Conservation (phyloP, 257 asterid genomes). For the Nicotiana obtusifolia region DNA sequence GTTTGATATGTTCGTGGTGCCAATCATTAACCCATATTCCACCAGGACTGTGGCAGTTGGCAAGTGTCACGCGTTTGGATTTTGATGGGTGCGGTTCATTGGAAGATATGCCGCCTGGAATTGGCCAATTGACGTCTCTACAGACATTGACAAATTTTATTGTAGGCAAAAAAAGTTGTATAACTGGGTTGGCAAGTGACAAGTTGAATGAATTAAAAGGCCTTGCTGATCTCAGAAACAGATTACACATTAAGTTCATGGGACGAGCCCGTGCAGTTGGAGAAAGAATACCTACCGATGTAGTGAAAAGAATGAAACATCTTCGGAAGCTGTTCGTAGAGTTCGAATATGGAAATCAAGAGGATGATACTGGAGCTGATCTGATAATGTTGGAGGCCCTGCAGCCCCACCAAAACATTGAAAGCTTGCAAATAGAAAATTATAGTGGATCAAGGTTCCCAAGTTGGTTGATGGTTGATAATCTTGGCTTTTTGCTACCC, state of each 20-base stretch:
- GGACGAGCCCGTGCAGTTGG: neutral
- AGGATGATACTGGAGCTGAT: neutral
- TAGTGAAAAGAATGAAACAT: neutral
- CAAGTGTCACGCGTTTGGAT: neutral
- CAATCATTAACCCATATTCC: neutral
- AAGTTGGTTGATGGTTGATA: constrained; percentile 8
- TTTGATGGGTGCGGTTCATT: neutral
- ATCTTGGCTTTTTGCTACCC: neutral
- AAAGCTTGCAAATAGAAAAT: neutral
- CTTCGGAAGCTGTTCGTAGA: neutral
- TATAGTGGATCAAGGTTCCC: neutral
- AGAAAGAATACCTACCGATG: neutral
- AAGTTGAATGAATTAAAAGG: neutral
- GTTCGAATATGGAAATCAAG: neutral
- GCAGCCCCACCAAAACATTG: neutral
- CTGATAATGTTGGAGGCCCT: neutral
- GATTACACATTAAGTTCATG: neutral
- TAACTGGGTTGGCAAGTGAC: neutral
- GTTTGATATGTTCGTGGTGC: neutral
- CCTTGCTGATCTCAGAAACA: neutral
- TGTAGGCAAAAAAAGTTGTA: neutral
- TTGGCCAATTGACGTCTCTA: constrained; percentile 3
- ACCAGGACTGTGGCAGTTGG: neutral
- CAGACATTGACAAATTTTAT: neutral
- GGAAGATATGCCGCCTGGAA: constrained; percentile 3